Evolutionary conservation across 1,284 basidiomycete species (phyloP), one percentile per base, ranked within the genome.

Genomic region (Bjerkandera adusta): DNA sequence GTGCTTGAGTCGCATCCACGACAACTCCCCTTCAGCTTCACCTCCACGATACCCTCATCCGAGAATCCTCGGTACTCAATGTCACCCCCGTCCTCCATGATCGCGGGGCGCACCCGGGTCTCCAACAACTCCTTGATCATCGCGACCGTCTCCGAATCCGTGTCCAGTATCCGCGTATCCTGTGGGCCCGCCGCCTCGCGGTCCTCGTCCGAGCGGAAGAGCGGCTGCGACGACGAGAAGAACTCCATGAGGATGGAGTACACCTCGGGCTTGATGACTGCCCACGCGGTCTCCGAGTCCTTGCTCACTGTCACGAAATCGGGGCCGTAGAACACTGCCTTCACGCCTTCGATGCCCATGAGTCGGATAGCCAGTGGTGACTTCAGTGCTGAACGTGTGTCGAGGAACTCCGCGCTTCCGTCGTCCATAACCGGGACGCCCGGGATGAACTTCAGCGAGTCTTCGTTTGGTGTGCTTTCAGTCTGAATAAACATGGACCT

Each of bases 71-170:
- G 73, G 61, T 85, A 93, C 66, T 93, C 90, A 41, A 93, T 89
- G 59, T 93, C 90, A 2, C 92, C 92, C 0, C 92, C 92, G 51
- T 95, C 92, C 64, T 95, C 92, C 87, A 95, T 93, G 56, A 99
- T 98, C 1, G 95, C 92, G 1, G 97, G 96, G 43, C 97, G 73
- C 12, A 99, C 93, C 5, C 96, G 75, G 0, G 96, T 98, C 64
- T 98, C 96, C 47, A 99, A 72, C 40, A 99, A 66, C 68, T 99
- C 96, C 69, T 99, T 99, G 62, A 99, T 95, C 96, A 99, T 99
- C 11, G 92, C 97, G 3, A 99, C 92, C 1, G 92, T 90, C 65
- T 99, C 96, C n/a, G 89, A 89, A 65, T 99, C 96, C 1, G 89
- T 92, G 59, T 98, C 96, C 30, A 98, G 73, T 54, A 99, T 97